Evolutionary conservation across 2,329 filamentous ascomycete species (phyloP), one percentile per base, ranked within the genome.

Genomic region (Juglanconis sp.): DNA sequence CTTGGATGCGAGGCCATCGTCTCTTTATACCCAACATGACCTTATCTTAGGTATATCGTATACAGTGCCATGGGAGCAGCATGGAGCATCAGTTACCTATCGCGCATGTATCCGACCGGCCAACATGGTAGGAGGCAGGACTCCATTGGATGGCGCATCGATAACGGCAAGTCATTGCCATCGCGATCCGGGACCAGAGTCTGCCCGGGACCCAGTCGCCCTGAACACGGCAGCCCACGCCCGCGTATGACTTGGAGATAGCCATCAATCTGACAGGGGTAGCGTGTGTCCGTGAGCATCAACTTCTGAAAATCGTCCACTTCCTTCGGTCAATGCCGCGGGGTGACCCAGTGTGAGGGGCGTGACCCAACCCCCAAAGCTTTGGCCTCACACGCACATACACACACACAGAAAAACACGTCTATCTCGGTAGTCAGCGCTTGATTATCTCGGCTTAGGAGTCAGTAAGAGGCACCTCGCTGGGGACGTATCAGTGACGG

Each of bases 61-160:
- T 50, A 57, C 55, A 44, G 55, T 50, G 55, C 55, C 47, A n/a
- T 42, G 46, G 35, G 40, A 35, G 35, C 44, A 11, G 10, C 24
- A 32, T 51, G 46, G 49, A 44, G 47, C 55, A 30, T 42, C 17
- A 38, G 38, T 50, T 50, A 57, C 55, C 44, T 50, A 57, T 57
- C 55, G 55, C 49, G 35, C 36, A 42, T 57, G 55, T 50, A 51
- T 57, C 55, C 42, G 55, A 6, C 36, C 31, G 17, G 32, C 13
- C 31, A n/a, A 52, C 15, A 24, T 35, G 24, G 38, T 42, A 24
- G 13, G 42, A 40, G 15, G 38, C 9, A 51, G 11, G 32, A 57
- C 36, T 32, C 15, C 47, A 57, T 51, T 51, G 55, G 55, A 50
- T 52, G 48, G 55, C 36, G 30, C 36, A 44, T 44, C 50, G 55